These are phyloP conservation scores for Annulohypoxylon truncatum DNA, from an alignment of 2,329 filamentous ascomycete genomes.

Conservation along the genomic window DNA sequence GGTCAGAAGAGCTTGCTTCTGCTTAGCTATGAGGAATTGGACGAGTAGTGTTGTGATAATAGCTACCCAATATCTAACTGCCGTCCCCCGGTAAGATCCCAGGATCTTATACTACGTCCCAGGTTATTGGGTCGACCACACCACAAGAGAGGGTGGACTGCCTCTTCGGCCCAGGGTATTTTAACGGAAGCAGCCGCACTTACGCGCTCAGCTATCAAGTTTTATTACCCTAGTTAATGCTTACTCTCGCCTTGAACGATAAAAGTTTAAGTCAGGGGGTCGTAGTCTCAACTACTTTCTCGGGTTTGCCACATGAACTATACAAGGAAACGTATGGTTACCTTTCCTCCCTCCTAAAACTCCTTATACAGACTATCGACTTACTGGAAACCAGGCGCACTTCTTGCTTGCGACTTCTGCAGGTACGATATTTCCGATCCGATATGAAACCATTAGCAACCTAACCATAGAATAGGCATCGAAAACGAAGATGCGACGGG, in stretches of 20 bases:
- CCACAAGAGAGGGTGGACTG: conserved; percentile 18
- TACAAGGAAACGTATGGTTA: conserved; percentile 52
- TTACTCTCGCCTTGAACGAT: conserved; percentile 28
- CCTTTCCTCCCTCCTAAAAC: conserved; percentile 8
- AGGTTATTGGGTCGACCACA: conserved; percentile 31
- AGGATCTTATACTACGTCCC: conserved; percentile 33
- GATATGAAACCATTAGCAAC: conserved; percentile 20
- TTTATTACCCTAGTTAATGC: conserved; percentile 35
- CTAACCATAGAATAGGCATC: conserved; percentile 46
- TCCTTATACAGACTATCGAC: conserved; percentile 23
- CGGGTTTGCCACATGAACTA: conserved; percentile 50
- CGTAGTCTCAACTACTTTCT: conserved; percentile 23
- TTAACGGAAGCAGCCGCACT: conserved; percentile 38
- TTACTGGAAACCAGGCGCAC: conserved; percentile 49
- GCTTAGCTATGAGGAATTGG: conserved; percentile 23
- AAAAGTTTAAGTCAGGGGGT: conserved; percentile 34
- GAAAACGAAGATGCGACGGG: conserved; percentile 55
- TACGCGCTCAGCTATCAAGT: conserved; percentile 31
- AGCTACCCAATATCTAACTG: conserved; percentile 21
- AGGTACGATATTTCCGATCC: conserved; percentile 37
- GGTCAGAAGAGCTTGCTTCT: conserved; percentile 34
- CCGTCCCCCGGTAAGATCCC: conserved; percentile 15
- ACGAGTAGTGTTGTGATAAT: conserved; percentile 30
- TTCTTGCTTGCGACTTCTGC: conserved; percentile 57
- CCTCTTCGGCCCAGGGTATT: conserved; percentile 29